Conservation (phyloP, 805 yeast species). For the Komagataella mondaviorum region DNA sequence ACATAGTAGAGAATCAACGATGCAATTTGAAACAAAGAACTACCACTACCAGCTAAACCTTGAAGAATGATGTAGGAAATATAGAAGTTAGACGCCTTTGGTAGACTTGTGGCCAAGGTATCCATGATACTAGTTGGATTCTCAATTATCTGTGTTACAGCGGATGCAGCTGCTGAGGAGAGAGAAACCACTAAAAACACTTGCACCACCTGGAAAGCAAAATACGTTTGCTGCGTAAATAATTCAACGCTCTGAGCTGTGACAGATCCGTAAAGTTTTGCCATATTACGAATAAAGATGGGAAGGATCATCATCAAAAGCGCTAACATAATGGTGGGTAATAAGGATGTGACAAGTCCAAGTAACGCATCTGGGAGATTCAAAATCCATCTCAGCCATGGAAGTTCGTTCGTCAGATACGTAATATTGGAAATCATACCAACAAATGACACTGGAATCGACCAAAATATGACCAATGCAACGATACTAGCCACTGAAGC, state of each 20-base stretch:
- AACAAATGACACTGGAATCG: conserved; percentile 68
- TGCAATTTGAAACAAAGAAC: conserved; percentile 48
- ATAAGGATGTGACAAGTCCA: conserved; percentile 55
- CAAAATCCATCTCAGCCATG: conserved; percentile 42
- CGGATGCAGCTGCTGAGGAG: conserved; percentile 74
- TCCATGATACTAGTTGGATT: conserved; percentile 47
- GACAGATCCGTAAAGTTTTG: conserved; percentile 42
- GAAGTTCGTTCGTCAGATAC: conserved; percentile 41
- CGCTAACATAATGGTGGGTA: conserved; percentile 56
- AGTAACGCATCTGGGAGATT: conserved; percentile 36
- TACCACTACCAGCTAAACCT: conserved; percentile 54
- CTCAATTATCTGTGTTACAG: conserved; percentile 53
- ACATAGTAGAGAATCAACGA: conserved; percentile 46
- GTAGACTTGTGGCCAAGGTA: conserved; percentile 52
- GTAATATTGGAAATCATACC: conserved; percentile 63
- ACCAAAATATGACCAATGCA: conserved; percentile 54
- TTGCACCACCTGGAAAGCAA: conserved; percentile 81
- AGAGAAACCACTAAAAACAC: conserved; percentile 76
- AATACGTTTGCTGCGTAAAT: conserved; percentile 54
- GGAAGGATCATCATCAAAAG: conserved; percentile 57
- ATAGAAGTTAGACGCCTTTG: conserved; percentile 62
- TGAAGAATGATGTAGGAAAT: conserved; percentile 56
- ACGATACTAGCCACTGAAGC: conserved; percentile 38
- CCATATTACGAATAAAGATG: conserved; percentile 49
- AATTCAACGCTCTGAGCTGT: conserved; percentile 45